Percentiles rank a stretch among this genome's conserved stretches.
phyloP scores from a whole-genome alignment of 2,329 filamentous ascomycete genomes.

The Monilinia fructigena region DNA sequence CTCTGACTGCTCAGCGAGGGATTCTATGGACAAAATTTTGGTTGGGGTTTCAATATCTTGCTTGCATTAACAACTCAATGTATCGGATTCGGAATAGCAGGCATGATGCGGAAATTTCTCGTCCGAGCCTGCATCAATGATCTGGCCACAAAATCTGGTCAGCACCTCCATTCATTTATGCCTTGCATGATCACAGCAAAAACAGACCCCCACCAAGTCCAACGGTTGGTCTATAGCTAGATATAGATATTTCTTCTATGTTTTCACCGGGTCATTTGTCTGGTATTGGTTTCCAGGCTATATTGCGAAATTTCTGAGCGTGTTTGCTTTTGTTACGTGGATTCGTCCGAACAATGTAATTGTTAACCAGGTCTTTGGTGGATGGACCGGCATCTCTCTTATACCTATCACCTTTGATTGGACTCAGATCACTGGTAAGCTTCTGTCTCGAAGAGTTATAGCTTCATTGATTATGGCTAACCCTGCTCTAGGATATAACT shows the following conservation, averaged over 20 bases:
- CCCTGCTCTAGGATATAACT: not conserved
- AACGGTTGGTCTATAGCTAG: slow-evolving; percentile 47
- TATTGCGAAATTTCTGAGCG: slow-evolving; percentile 66
- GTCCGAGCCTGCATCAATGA: slow-evolving; percentile 61
- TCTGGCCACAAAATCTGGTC: slow-evolving; percentile 52
- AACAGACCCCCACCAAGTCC: slow-evolving; percentile 49
- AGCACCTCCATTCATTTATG: slow-evolving; percentile 26
- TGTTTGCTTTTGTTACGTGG: slow-evolving; percentile 72
- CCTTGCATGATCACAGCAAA: slow-evolving; percentile 61
- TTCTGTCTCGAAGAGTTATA: slow-evolving; percentile 37
- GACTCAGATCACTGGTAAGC: slow-evolving; percentile 25
- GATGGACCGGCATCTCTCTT: slow-evolving; percentile 62
- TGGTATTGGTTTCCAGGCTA: slow-evolving; percentile 60
- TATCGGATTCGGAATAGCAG: slow-evolving; percentile 62
- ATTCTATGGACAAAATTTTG: slow-evolving; percentile 70
- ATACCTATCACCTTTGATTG: slow-evolving; percentile 70
- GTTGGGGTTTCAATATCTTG: slow-evolving; percentile 59
- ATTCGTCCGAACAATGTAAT: slow-evolving; percentile 66
- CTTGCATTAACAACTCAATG: slow-evolving; percentile 60
- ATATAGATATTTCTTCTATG: slow-evolving; percentile 45
- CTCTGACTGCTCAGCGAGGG: slow-evolving; percentile 68
- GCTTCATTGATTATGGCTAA: slow-evolving; percentile 43
- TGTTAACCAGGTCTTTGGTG: slow-evolving; percentile 72
- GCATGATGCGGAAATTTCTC: slow-evolving; percentile 57
- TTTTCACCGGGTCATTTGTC: slow-evolving; percentile 45